Conservation (phyloP, 805 yeast genomes). For the Wickerhamiella azymoides region DNA sequence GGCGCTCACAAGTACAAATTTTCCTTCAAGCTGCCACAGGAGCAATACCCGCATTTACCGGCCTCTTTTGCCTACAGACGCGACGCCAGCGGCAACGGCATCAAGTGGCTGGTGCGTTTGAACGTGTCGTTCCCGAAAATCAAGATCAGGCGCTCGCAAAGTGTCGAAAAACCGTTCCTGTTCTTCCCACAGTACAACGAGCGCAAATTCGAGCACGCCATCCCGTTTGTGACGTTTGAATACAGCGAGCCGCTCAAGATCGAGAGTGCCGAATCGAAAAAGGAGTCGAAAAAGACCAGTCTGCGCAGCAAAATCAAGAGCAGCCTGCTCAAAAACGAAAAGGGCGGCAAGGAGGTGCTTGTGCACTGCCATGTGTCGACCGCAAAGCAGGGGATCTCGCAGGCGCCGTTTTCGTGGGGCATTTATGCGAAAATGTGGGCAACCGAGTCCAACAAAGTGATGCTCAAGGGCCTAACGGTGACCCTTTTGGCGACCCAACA, state of each 20-base stretch:
- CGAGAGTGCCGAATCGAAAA: not conserved
- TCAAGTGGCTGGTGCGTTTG: conserved; percentile 5
- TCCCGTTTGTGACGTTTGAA: conserved; percentile 1
- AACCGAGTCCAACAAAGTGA: not conserved
- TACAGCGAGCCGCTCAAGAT: conserved; percentile 1
- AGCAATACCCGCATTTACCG: conserved; percentile 1
- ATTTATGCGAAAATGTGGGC: conserved; percentile 2
- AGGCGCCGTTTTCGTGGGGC: conserved; percentile 6
- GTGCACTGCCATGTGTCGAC: conserved; percentile 3
- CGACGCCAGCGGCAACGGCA: conserved; percentile 2
- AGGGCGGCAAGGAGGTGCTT: conserved; percentile 1
- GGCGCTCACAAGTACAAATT: conserved; percentile 7
- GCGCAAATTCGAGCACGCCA: conserved; percentile 1
- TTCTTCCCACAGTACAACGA: conserved; percentile 8
- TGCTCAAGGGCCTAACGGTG: not conserved
- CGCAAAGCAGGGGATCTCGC: conserved; percentile 4
- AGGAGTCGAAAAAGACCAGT: not conserved
- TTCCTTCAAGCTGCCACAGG: conserved; percentile 1
- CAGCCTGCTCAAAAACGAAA: not conserved
- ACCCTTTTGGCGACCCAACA: conserved; percentile 4
- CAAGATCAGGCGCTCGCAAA: conserved; percentile 3
- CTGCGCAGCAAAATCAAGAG: conserved; percentile 3
- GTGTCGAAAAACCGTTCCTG: conserved; percentile 3
- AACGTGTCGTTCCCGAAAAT: conserved; percentile 3
- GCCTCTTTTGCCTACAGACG: conserved; percentile 5